Percentiles rank a stretch among this genome's conserved stretches.
These are phyloP conservation scores for Colletotrichum noveboracense DNA, from an alignment of 2,329 filamentous ascomycete genomes.

Conservation along the genomic window DNA sequence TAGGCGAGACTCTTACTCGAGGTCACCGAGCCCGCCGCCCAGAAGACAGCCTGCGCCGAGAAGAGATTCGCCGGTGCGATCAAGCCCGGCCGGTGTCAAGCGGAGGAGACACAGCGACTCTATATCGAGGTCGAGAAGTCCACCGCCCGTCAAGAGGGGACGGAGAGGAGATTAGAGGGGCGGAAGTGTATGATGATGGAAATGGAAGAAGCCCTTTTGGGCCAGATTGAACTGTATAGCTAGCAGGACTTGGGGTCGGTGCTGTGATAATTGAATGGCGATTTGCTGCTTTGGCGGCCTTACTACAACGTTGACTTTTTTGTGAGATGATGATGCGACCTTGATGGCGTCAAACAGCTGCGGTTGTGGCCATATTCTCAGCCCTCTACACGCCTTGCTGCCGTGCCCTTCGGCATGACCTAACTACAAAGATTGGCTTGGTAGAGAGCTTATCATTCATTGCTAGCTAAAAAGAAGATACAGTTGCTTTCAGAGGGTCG, in stretches of 20 bases:
- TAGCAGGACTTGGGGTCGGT: background rate
- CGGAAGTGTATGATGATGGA: background rate
- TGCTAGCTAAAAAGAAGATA: too few relatives aligned
- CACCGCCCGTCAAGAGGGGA: constrained; percentile 27
- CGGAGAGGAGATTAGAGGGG: constrained; percentile 24
- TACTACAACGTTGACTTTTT: background rate
- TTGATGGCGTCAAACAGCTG: background rate
- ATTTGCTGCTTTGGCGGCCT: background rate
- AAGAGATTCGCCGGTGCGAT: background rate
- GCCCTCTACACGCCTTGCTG: background rate
- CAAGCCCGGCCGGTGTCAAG: constrained; percentile 22
- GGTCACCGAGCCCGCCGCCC: constrained; percentile 24
- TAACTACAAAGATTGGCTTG: background rate
- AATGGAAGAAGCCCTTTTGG: background rate
- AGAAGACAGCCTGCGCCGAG: constrained; percentile 4
- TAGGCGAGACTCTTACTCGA: constrained; percentile 25
- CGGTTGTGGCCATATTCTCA: background rate
- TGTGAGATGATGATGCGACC: background rate
- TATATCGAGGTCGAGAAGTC: constrained; percentile 25
- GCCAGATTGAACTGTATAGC: constrained; percentile 7
- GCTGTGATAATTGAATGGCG: background rate
- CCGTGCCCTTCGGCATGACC: background rate
- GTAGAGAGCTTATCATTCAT: background rate
- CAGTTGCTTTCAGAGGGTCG: too few relatives aligned
- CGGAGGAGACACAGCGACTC: constrained; percentile 25